Evolutionary conservation across 345 rosid species (phyloP).

Genomic region (Melastoma malabathricum): DNA sequence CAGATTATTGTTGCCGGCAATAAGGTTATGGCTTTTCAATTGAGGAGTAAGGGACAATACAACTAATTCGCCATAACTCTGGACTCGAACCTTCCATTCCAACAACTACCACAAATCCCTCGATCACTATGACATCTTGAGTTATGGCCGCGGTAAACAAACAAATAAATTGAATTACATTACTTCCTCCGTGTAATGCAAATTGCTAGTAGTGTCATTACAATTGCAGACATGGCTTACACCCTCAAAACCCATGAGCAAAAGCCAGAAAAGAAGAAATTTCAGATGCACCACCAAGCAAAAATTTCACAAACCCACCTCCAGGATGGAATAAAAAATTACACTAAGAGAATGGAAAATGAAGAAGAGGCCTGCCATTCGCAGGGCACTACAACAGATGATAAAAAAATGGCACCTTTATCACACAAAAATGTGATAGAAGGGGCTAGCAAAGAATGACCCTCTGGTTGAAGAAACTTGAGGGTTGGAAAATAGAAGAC

Average conservation of each 20-base stretch:
- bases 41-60: too few species aligned
- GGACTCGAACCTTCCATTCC: background rate
- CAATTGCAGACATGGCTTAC: background rate
- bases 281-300: conserved; percentile 10
- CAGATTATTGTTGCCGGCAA: background rate
- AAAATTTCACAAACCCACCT: conserved; percentile 3
- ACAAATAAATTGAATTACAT: conserved; percentile 1
- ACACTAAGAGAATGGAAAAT: conserved; percentile 2
- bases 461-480: conserved; percentile 29
- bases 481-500: conserved; percentile 24
- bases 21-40: background rate
- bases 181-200: background rate
- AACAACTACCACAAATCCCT: background rate
- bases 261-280: conserved; percentile 1
- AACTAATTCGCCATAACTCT: too few species aligned
- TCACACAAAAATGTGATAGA: conserved; percentile 7
- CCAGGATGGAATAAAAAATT: conserved; percentile 2
- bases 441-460: conserved; percentile 20
- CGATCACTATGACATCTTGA: background rate
- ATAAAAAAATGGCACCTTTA: conserved; percentile 7
- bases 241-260: background rate
- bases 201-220: background rate
- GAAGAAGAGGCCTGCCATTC: conserved; percentile 1
- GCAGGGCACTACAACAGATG: too few species aligned
- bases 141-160: background rate